These are phyloP conservation scores for Blastocystis sp. DNA, from an alignment of 352 stramenopile species.

Conservation along the genomic window DNA sequence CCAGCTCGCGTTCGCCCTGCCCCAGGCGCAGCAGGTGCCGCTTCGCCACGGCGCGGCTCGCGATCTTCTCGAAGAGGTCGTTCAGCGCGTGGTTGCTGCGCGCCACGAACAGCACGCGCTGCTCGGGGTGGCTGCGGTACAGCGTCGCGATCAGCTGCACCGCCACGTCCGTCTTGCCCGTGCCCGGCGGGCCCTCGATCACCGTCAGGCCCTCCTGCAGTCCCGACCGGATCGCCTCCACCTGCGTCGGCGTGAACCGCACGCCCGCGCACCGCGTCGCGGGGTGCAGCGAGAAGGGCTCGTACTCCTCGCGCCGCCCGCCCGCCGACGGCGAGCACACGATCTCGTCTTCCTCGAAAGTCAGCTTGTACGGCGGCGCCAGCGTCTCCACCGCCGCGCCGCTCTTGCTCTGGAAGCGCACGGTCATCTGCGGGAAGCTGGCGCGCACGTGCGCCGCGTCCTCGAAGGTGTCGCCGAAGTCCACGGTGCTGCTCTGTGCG, in stretches of 20 bases:
- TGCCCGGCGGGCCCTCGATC: constrained; percentile 70
- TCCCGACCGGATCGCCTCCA: constrained; percentile 75
- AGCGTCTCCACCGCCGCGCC: not conserved
- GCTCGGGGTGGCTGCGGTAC: constrained; percentile 75
- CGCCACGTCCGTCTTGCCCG: constrained; percentile 73
- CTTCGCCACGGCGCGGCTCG: constrained; percentile 74
- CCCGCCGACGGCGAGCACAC: constrained; percentile 9
- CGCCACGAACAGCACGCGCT: no score
- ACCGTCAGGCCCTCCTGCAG: constrained; percentile 88
- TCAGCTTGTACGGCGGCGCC: constrained; percentile 57
- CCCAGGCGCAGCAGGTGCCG: constrained; percentile 87
- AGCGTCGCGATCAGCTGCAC: constrained; percentile 89
- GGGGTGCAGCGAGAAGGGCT: constrained; percentile 86
- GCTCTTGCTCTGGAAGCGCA: constrained; percentile 48
- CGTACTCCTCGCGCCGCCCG: constrained; percentile 70
- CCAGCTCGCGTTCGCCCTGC: constrained; percentile 76
- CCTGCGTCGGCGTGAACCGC: no score
- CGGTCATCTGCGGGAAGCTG: constrained; percentile 73
- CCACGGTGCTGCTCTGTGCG: constrained; percentile 72
- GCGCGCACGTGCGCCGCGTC: constrained; percentile 76
- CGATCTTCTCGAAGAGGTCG: no score
- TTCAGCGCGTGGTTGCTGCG: no score
- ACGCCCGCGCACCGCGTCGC: constrained; percentile 84
- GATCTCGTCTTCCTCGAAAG: constrained; percentile 24
- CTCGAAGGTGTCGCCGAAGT: constrained; percentile 82